Percentiles rank a stretch among this genome's conserved stretches.
Evolutionary conservation across 768 basidiomycete species (phyloP).

Genomic region (Psilocybe sp.): DNA sequence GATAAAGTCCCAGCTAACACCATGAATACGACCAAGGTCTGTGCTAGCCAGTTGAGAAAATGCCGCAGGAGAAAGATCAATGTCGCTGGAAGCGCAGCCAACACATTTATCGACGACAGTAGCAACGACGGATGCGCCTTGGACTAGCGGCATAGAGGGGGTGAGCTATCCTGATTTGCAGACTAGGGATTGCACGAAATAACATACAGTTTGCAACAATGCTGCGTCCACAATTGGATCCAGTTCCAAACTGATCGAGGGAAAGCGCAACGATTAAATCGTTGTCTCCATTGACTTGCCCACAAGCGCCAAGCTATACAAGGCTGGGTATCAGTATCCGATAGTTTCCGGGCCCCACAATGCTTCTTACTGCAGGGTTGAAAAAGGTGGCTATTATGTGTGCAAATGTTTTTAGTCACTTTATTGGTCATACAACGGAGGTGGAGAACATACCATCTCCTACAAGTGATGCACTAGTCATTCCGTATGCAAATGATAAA

Average conservation of each 20-base stretch:
- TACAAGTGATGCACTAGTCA: too few species aligned
- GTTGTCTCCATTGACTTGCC: neutral
- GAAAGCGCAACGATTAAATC: neutral
- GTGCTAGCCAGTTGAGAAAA: slow-evolving; percentile 17
- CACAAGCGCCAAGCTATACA: slow-evolving; percentile 1
- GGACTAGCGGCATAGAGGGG: slow-evolving; percentile 5
- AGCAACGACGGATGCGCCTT: slow-evolving; percentile 18
- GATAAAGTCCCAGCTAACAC: slow-evolving; percentile 18
- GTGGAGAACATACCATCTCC: too few species aligned
- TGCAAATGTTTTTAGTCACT: too few species aligned
- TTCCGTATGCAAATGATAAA: too few species aligned
- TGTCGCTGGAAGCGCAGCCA: slow-evolving; percentile 18
- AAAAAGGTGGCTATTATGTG: neutral
- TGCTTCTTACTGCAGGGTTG: neutral
- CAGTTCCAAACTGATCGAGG: neutral
- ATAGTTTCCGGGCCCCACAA: neutral
- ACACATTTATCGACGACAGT: slow-evolving; percentile 25
- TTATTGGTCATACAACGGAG: too few species aligned
- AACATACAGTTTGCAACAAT: neutral
- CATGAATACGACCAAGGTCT: slow-evolving; percentile 14
- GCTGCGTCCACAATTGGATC: neutral
- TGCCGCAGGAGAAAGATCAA: slow-evolving; percentile 26
- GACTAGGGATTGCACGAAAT: too few species aligned
- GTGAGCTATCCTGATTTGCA: neutral
- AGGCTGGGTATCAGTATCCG: neutral